Conservation (phyloP, 495 filamentous ascomycete genomes). For the Podospora appendiculata region DNA sequence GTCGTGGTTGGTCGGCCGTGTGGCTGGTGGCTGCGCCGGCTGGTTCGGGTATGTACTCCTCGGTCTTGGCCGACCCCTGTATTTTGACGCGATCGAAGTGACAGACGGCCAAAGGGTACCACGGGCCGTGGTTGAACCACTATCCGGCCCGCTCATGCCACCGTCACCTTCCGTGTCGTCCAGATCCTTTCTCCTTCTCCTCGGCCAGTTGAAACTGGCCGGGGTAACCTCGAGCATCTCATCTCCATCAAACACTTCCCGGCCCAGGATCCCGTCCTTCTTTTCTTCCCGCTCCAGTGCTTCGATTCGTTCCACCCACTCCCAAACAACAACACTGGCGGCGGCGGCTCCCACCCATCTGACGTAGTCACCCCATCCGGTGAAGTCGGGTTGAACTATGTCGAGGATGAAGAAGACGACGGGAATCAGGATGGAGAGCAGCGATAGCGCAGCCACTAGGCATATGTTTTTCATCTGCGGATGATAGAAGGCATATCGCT, state of each 20-base stretch:
- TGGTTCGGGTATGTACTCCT: conserved; percentile 11
- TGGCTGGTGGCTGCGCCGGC: conserved; percentile 10
- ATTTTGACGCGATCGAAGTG: conserved; percentile 32
- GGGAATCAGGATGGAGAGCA: conserved; percentile 75
- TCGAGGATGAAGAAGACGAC: conserved; percentile 95
- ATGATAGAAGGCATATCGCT: conserved; percentile 89
- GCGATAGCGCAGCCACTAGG: conserved; percentile 71
- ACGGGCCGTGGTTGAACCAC: conserved; percentile 18
- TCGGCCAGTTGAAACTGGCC: conserved; percentile 27
- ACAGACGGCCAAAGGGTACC: conserved; percentile 40
- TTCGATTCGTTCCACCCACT: conserved; percentile 99
- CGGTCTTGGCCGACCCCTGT: conserved; percentile 23
- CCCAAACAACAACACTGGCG: conserved; percentile 96
- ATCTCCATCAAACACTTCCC: conserved; percentile 94
- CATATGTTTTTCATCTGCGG: conserved; percentile 87
- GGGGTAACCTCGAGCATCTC: conserved; percentile 82
- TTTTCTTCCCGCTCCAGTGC: conserved; percentile 91
- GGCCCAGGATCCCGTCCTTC: conserved; percentile 88
- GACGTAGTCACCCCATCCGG: conserved; percentile 95
- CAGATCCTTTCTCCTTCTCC: conserved; percentile 24
- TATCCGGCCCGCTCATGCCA: conserved; percentile 8
- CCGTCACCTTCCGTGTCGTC: conserved; percentile 20
- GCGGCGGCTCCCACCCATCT: conserved; percentile 95
- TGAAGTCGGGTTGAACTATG: conserved; percentile 77
- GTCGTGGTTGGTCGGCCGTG: conserved; percentile 20